Evolutionary conservation across 202 grass and related monocot genomes (phyloP), one percentile per base, ranked within the genome.

Genomic region (Carex arenaria): DNA sequence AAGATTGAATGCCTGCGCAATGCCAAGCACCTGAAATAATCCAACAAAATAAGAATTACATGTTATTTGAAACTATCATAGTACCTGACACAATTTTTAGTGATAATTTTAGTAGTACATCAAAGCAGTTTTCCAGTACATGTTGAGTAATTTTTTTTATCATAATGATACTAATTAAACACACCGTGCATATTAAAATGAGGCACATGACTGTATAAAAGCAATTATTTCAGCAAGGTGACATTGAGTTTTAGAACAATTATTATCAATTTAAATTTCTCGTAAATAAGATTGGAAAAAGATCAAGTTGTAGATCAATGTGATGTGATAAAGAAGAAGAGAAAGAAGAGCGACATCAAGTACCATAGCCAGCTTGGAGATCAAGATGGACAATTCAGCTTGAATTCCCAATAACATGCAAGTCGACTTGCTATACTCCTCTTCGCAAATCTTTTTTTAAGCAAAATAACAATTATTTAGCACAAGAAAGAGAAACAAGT

Each of bases 301-400:
- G 26, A 11, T 56, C 66, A 86, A 57, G 43, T 55, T 80, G 32
- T 36, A 67, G 4, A 30, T 34, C 26, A 55, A 12, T 31, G 20
- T 11, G 62, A 32, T 45, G n/a, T 74, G 60, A 72, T 63, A 84
- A 12, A 53, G 22, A 85, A 86, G 53, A 32, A 72, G 1, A 57
- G 57, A 70, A 30, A 17, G 10, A 56, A 80, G 31, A 80, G 64
- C 17, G 17, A 54, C 19, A 86, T 60, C 38, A 85, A 80, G 69
- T 95, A 98, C 95, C 95, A 90, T 95, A 74, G 95, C 93, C 77
- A 98, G 71, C 49, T 98, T 91, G 68, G 92, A 94, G 82, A 84
- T 91, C 82, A 98, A 82, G 89, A 98, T 87, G 53, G 92, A 98
- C 19, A 98, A 73, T 81, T 92, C 88, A 86, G 92, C 92, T 83